Base-by-base conservation (phyloP, 2,329 filamentous ascomycete species). In the Fonsecaea pedrosoi region DNA sequence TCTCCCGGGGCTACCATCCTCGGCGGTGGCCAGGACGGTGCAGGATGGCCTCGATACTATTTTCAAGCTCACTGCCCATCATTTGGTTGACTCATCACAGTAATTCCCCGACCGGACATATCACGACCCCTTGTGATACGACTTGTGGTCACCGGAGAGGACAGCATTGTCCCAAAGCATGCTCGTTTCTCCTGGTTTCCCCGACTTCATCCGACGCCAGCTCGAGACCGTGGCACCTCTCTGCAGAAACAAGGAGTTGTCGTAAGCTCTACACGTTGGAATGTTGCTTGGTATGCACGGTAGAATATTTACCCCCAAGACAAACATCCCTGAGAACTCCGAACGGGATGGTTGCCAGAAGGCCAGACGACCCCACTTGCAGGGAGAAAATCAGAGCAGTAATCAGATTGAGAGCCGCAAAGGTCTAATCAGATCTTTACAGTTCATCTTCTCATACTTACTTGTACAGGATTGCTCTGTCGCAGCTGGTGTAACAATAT, bases 221-320 rank as follows among this genome's bases (percentile, higher is more conserved):
- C 6, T 61, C 48, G 34, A 32, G 15, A 8, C 38, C 4, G 35
- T 15, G 45, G 9, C 34, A 34, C 34, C n/a, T 32, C 10, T 21
- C 15, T 53, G 30, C 57, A 40, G 18, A 30, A 50, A 54, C 10
- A 54, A 34, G 45, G 25, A 50, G 9, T 21, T 13, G 7, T n/a
- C 15, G 42, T 35, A 34, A 48, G 57, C 40, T 48, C 53, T 32
- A 18, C 25, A 7, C n/a, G 3, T 38, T 34, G 12, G 18, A 42
- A 42, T 15, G 15, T 35, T 40, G 15, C 13, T 56, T 40, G 38
- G 32, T 30, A 15, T 34, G 37, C 12, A 40, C 54, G 62, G 62
- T 15, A 64, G 54, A 64, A 58, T 40, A 12, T 64, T 64, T 64
- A 58, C 15, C 62, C 62, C 32, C 30, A 25, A 25, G 25, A 18